Base-by-base conservation (phyloP, 768 basidiomycete species). In the Trametes punicea region DNA sequence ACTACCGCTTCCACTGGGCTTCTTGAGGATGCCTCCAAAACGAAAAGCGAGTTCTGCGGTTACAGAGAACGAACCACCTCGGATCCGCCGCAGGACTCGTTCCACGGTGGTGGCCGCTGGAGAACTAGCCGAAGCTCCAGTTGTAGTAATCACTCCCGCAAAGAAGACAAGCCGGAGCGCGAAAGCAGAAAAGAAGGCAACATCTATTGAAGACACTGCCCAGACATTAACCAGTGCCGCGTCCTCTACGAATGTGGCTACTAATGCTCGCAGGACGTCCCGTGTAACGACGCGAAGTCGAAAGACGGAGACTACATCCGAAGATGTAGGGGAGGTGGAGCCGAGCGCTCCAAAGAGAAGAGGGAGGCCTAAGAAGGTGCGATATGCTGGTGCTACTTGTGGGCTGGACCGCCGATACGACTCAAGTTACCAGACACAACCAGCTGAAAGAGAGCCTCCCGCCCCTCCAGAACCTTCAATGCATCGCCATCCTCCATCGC, bases 11-110 rank as follows among this genome's bases (percentile, higher is more conserved):
- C 30, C 29, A 10, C 15, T 3, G 29, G 31, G 27, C 34, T 16
- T 26, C 16, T 23, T 6, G 31, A 42, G 11, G 4, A 72, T 73
- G 71, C 67, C 71, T 30, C 59, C 64, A 15, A 73, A 73, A 61
- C 69, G 71, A 21, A 73, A 71, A 54, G 69, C 64, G 0, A 38
- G 62, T 1, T 2, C 55, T 16, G 33, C 46, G 9, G 38, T 54
- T 18, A 10, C 46, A 4, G 31, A 46, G 18, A 59, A 59, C 15
- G 65, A 67, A 16, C 62, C 57, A 10, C 49, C 60, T 0, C 25
- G 57, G 8, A 60, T 57, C 0, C 65, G 59, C n/a, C 60, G 64
- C 15, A 55, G 50, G 33, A 63, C 61, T 26, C 65, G 65, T 30
- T 54, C 60, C 15, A 57, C 56, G 26, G 45, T 55, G 15, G 21